phyloP scores from a whole-genome alignment of 208 protist genomes.

The Wallacemonas sp. region DNA sequence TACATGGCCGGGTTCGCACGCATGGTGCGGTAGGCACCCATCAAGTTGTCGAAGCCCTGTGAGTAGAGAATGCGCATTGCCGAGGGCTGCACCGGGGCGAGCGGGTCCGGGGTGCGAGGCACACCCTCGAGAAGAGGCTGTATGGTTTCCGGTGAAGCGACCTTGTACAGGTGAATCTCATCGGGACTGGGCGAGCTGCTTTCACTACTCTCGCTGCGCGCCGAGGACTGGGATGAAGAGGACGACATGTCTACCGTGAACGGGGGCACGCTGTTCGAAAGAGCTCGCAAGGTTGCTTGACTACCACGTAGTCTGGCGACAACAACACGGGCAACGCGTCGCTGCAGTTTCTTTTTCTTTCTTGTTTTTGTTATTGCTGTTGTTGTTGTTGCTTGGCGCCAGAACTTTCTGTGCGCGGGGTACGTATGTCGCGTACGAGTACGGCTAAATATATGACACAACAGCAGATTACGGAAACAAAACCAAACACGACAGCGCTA shows the following conservation, averaged over 20 bases:
- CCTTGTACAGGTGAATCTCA: constrained; percentile 32
- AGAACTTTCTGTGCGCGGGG: too few relatives aligned
- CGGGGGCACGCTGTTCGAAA: background rate
- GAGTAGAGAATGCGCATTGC: constrained; percentile 48
- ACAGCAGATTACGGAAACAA: too few relatives aligned
- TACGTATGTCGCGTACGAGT: too few relatives aligned
- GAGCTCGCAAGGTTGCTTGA: background rate
- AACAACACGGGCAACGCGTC: too few relatives aligned
- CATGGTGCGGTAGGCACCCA: constrained; percentile 61
- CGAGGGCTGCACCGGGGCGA: constrained; percentile 31
- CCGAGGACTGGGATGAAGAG: constrained; percentile 14
- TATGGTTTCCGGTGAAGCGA: constrained; percentile 44
- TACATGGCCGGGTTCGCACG: constrained; percentile 12
- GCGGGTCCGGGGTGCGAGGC: constrained; percentile 39
- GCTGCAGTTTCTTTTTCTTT: too few relatives aligned
- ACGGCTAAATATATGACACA: too few relatives aligned
- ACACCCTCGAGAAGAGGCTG: constrained; percentile 33
- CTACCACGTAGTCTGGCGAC: background rate
- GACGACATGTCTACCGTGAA: constrained; percentile 3
- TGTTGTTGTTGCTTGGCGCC: too few relatives aligned
- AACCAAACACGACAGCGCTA: too few relatives aligned
- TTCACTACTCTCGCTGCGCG: constrained; percentile 2
- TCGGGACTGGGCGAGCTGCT: background rate
- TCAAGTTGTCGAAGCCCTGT: constrained; percentile 45
- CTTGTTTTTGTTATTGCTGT: too few relatives aligned